phyloP scores from a whole-genome alignment of 2,329 filamentous ascomycete genomes.

The Drechslera avenae region DNA sequence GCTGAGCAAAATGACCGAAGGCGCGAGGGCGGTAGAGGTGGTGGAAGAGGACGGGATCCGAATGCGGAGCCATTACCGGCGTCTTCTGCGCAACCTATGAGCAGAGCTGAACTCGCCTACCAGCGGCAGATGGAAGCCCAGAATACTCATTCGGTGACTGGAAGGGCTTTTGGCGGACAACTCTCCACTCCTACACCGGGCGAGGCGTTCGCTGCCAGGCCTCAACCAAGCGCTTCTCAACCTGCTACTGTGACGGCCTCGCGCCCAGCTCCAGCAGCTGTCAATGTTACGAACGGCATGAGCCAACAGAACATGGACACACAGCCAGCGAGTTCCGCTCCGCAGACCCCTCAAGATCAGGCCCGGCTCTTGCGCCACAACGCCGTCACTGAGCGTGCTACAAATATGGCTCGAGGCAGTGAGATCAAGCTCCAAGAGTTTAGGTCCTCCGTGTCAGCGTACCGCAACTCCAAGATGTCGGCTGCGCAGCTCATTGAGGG shows the following conservation, averaged over 20 bases:
- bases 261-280: conserved; percentile 31
- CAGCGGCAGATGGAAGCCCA: conserved; percentile 92
- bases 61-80: conserved; percentile 79
- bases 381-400: conserved; percentile 83
- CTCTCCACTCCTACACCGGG: conserved; percentile 63
- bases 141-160: conserved; percentile 78
- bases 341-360: conserved; percentile 73
- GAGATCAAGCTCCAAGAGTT: conserved; percentile 75
- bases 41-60: conserved; percentile 79
- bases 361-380: conserved; percentile 79
- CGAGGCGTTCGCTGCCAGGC: conserved; percentile 54
- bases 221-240: conserved; percentile 48
- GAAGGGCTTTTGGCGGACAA: conserved; percentile 82
- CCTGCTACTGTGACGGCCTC: conserved; percentile 49
- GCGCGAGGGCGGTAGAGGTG: conserved; percentile 55
- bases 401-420: conserved; percentile 80
- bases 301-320: conserved; percentile 42
- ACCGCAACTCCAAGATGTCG: conserved; percentile 69
- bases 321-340: conserved; percentile 21
- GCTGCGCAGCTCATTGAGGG: conserved; percentile 81
- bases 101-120: conserved; percentile 86
- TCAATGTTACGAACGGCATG: conserved; percentile 27
- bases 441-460: conserved; percentile 78
- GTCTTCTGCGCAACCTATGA: conserved; percentile 78
- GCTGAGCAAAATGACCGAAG: conserved; percentile 37